These are phyloP conservation scores for Verticillium nonalfalfae DNA, from an alignment of 2,329 filamentous ascomycete species.

Conservation along the genomic window DNA sequence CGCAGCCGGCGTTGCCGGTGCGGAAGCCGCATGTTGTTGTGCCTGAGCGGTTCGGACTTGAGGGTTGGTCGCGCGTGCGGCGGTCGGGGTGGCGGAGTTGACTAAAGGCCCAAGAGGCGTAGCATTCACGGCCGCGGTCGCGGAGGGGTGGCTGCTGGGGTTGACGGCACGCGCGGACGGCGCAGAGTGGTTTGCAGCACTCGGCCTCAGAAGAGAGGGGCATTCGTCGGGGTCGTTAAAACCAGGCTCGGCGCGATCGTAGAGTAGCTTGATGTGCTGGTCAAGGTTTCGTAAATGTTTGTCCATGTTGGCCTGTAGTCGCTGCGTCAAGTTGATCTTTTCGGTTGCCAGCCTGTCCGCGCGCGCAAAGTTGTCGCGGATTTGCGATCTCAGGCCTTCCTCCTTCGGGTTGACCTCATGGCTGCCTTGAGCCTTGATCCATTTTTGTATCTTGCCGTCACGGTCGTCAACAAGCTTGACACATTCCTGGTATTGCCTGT, in stretches of 20 bases:
- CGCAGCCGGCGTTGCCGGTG: conserved; percentile 54
- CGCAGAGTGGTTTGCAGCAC: conserved; percentile 43
- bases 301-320: conserved; percentile 52
- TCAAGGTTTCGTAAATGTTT: conserved; percentile 60
- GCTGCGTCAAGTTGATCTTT: conserved; percentile 65
- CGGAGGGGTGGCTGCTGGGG: conserved; percentile 28
- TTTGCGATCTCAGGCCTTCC: conserved; percentile 57
- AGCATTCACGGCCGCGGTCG: conserved; percentile 19
- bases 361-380: conserved; percentile 61
- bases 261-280: conserved; percentile 53
- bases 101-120: conserved; percentile 27
- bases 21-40: conserved; percentile 47
- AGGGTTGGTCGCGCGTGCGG: conserved; percentile 33
- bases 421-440: conserved; percentile 71
- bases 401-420: conserved; percentile 71
- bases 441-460: conserved; percentile 73
- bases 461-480: conserved; percentile 63
- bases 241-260: conserved; percentile 55
- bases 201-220: conserved; percentile 54
- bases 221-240: conserved; percentile 58
- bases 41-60: conserved; percentile 44
- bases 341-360: conserved; percentile 68
- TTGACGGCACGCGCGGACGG: conserved; percentile 35
- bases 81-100: conserved; percentile 33
- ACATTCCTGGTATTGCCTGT: conserved; percentile 64